Base-by-base conservation (phyloP, 805 yeast genomes). In the Candida corydali region DNA sequence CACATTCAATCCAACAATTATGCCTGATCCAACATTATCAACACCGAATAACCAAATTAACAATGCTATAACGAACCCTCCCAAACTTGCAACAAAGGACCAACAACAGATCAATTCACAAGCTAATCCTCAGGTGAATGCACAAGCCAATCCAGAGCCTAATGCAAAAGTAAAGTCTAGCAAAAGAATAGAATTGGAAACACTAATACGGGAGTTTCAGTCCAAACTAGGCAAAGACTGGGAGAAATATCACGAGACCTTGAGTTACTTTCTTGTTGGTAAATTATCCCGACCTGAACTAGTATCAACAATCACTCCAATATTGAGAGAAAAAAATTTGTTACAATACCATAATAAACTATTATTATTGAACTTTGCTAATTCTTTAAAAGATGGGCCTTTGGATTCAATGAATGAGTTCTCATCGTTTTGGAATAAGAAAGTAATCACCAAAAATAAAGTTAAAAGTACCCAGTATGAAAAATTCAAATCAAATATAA, bases 181-280 rank as follows among this genome's bases (percentile, higher is more conserved):
- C 32, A 59, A 61, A 37, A 43, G 69, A 24, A 45, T 50, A 25
- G 68, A 66, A 35, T 49, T 68, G 20, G 70, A 64, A 43, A 42
- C 45, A 12, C 66, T 88, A 40, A 86, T 89, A 51, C 70, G 75
- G 25, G 86, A 83, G 37, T 77, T 93, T 43, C 89, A 86, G 45
- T 71, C 71, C 36, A 70, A 73, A 41, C 59, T 91, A 40, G 97
- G 96, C 2, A 66, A 72, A 30, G 75, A 77, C 36, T 91, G 98
- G 98, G 91, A 82, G 43, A 74, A 73, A 40, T 91, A 91, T 57
- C 89, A 94, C 44, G 83, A 80, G 38, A 71, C 86, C 4, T 72
- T 93, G 17, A 79, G 91, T 34, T 64, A 75, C 36, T 91, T 88
- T 49, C 65, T 91, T 26, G 68, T 82, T 26, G 96, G 96, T 4